Evolutionary conservation across 1,284 basidiomycete genomes (phyloP).

Genomic region (Puccinia horiana): DNA sequence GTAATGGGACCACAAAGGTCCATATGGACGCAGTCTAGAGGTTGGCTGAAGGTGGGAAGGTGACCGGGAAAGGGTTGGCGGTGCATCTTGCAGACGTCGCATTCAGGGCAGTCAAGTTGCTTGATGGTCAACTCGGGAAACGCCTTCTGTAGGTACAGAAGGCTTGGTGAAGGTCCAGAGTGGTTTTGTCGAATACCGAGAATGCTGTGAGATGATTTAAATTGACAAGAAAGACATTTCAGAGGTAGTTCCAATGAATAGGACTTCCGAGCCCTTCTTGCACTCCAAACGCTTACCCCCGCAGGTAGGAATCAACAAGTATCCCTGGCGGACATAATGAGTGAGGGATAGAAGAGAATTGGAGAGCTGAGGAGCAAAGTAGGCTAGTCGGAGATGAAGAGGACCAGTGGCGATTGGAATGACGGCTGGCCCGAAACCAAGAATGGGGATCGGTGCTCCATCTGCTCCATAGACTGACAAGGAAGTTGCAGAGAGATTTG

Average conservation of each 20-base stretch:
- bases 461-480: neutral
- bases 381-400: neutral
- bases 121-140: neutral
- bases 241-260: neutral
- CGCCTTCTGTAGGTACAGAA: neutral
- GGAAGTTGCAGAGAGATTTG: neutral
- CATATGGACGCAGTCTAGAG: slow-evolving; percentile 13
- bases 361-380: neutral
- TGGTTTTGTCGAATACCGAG: neutral
- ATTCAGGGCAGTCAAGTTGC: neutral
- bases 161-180: neutral
- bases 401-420: neutral
- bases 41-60: neutral
- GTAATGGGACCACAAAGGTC: too few species aligned
- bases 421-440: neutral
- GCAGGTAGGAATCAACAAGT: neutral
- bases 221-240: neutral
- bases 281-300: neutral
- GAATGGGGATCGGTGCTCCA: neutral
- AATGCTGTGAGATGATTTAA: neutral
- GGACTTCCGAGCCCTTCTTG: neutral
- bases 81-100: slow-evolving; percentile 6
- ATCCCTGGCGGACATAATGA: neutral
- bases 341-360: neutral
- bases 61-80: neutral